Evolutionary conservation across 2,329 filamentous ascomycete genomes (phyloP).

Genomic region (Aspergillus sp.): DNA sequence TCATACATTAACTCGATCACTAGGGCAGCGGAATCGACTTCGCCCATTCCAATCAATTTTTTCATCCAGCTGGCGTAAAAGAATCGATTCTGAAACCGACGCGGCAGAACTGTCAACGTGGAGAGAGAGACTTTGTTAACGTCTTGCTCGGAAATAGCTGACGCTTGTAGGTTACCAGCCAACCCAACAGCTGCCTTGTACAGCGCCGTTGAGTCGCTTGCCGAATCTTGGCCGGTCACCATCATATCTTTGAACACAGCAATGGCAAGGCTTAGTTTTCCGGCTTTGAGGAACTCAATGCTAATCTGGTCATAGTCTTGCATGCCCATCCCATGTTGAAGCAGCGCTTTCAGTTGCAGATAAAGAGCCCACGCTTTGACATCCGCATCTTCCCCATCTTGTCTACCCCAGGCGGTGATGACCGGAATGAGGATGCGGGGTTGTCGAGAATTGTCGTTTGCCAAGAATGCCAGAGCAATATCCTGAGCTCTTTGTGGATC

Average conservation of each 20-base stretch:
- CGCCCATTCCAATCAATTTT: slow-evolving; percentile 70
- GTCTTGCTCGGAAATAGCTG: slow-evolving; percentile 41
- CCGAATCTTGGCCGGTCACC: slow-evolving; percentile 54
- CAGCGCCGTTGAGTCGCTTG: slow-evolving; percentile 46
- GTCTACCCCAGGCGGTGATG: slow-evolving; percentile 65
- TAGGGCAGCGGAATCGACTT: slow-evolving; percentile 68
- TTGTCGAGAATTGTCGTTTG: slow-evolving; percentile 44
- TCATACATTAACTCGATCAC: slow-evolving; percentile 75
- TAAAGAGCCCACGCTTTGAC: slow-evolving; percentile 68
- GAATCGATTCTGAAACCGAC: slow-evolving; percentile 66
- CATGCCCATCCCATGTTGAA: slow-evolving; percentile 64
- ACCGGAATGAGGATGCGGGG: slow-evolving; percentile 57
- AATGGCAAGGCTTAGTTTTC: slow-evolving; percentile 66
- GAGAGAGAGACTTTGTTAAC: slow-evolving; percentile 51
- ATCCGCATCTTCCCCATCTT: slow-evolving; percentile 50
- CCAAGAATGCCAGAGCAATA: slow-evolving; percentile 46
- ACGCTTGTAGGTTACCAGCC: slow-evolving; percentile 41
- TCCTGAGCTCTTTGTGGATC: slow-evolving; percentile 50
- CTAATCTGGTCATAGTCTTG: slow-evolving; percentile 75
- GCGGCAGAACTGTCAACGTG: slow-evolving; percentile 54
- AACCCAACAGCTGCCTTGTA: slow-evolving; percentile 43
- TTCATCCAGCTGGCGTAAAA: slow-evolving; percentile 90
- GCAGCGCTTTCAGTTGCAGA: slow-evolving; percentile 59
- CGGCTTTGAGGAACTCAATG: slow-evolving; percentile 66
- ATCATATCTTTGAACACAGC: slow-evolving; percentile 89